Evolutionary conservation across 108 stramenopile species (phyloP).

Genomic region (Skeletonema costatum): DNA sequence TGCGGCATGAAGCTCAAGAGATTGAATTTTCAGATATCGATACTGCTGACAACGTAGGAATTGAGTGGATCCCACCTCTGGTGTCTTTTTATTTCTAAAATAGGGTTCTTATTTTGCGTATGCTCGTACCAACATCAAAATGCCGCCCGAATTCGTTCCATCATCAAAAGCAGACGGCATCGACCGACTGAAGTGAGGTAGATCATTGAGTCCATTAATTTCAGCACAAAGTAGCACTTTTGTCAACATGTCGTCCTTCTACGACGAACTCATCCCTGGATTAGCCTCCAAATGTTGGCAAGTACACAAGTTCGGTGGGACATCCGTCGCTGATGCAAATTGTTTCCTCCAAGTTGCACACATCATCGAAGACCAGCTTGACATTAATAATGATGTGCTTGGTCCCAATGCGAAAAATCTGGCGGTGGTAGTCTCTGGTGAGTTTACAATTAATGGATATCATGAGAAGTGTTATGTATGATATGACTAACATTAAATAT

Average conservation of each 20-base stretch:
- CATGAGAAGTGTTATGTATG: not conserved
- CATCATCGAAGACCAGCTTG: constrained; percentile 57
- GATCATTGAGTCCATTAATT: too few relatives aligned
- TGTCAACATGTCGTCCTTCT: constrained; percentile 1
- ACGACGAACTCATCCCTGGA: constrained; percentile 3
- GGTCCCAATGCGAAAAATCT: constrained; percentile 17
- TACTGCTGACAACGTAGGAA: too few relatives aligned
- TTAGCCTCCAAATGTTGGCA: constrained; percentile 57
- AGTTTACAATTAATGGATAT: too few relatives aligned
- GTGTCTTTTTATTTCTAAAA: too few relatives aligned
- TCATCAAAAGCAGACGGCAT: too few relatives aligned
- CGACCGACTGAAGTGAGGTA: too few relatives aligned
- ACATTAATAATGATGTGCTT: not conserved
- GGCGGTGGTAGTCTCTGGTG: constrained; percentile 48
- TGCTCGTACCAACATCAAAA: too few relatives aligned
- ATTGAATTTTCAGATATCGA: too few relatives aligned
- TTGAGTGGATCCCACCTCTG: too few relatives aligned
- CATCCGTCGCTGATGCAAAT: constrained; percentile 65
- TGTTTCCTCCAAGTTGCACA: constrained; percentile 55
- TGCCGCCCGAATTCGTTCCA: not conserved
- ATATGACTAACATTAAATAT: too few relatives aligned
- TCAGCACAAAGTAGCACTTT: too few relatives aligned
- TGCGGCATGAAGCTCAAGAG: too few relatives aligned
- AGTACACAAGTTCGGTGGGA: constrained; percentile 87
- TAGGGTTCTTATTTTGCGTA: not conserved